phyloP scores from a whole-genome alignment of 352 stramenopile genomes.

The Peronosclerospora sorghi region DNA sequence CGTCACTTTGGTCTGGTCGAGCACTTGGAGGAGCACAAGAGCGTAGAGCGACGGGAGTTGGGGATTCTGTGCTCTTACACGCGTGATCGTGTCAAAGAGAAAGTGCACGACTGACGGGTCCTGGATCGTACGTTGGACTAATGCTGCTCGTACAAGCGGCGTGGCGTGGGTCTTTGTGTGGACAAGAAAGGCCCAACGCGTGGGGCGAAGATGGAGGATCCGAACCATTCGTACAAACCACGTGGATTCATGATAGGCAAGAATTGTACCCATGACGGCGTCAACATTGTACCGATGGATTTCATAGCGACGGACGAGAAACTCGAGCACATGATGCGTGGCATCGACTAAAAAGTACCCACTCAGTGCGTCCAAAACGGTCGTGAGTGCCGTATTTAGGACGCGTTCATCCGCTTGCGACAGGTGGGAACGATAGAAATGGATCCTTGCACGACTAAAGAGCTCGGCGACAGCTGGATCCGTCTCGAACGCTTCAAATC shows the following conservation, averaged over 20 bases:
- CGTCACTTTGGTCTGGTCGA: constrained; percentile 52
- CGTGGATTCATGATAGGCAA: constrained; percentile 78
- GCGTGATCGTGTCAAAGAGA: constrained; percentile 45
- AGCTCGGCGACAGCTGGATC: constrained; percentile 40
- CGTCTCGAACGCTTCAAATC: constrained; percentile 54
- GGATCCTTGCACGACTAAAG: constrained; percentile 61
- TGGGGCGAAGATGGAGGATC: constrained; percentile 71
- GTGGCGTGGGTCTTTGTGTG: constrained; percentile 57
- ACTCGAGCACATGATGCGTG: constrained; percentile 83
- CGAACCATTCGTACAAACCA: constrained; percentile 82
- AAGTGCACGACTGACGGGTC: constrained; percentile 72
- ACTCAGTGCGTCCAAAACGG: constrained; percentile 75
- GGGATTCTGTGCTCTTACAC: constrained; percentile 50
- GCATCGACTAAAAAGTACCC: constrained; percentile 68
- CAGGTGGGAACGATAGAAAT: constrained; percentile 71
- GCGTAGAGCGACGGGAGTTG: constrained; percentile 84
- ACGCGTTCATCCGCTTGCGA: constrained; percentile 45
- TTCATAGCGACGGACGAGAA: constrained; percentile 82
- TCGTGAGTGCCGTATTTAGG: constrained; percentile 51
- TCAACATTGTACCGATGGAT: constrained; percentile 83
- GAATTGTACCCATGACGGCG: constrained; percentile 63
- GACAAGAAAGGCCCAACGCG: constrained; percentile 77
- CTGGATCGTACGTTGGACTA: constrained; percentile 66
- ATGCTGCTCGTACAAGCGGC: constrained; percentile 47
- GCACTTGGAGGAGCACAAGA: constrained; percentile 64